Percentiles rank a stretch among this genome's conserved stretches.
Evolutionary conservation across 805 yeast species (phyloP).

Genomic region (Starmerella vaccinii): DNA sequence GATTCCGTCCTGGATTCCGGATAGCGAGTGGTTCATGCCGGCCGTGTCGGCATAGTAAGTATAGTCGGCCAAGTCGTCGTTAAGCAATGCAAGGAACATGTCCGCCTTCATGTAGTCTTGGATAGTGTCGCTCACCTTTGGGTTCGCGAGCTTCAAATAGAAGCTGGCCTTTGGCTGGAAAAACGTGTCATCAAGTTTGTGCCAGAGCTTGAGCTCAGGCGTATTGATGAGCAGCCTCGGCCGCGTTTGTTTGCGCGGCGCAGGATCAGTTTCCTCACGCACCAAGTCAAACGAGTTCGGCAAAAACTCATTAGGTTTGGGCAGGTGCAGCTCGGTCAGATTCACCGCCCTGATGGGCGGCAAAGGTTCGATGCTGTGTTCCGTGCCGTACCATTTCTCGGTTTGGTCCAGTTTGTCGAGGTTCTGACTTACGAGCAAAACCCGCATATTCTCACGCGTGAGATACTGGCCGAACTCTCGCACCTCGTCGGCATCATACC

Average conservation of each 20-base stretch:
- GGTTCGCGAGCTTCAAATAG: constrained; percentile 50
- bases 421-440: constrained; percentile 44
- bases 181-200: constrained; percentile 78
- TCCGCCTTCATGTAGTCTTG: constrained; percentile 45
- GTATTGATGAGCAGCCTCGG: constrained; percentile 53
- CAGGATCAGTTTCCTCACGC: constrained; percentile 31
- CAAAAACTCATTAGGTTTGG: constrained; percentile 67
- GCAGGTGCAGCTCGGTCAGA: constrained; percentile 43
- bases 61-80: constrained; percentile 63
- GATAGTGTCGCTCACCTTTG: constrained; percentile 28
- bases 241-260: constrained; percentile 36
- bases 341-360: not conserved
- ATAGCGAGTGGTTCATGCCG: constrained; percentile 52
- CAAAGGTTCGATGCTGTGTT: constrained; percentile 45
- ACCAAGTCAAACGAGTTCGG: constrained; percentile 66
- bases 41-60: constrained; percentile 80
- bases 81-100: constrained; percentile 58
- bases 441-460: constrained; percentile 50
- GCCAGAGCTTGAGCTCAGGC: constrained; percentile 45
- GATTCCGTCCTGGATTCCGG: constrained; percentile 59
- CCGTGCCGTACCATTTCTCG: constrained; percentile 90
- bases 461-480: constrained; percentile 41
- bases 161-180: constrained; percentile 79
- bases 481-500: constrained; percentile 49
- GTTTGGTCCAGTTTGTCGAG: constrained; percentile 39